Conservation (phyloP, 208 protist species). For the Leishmania major region DNA sequence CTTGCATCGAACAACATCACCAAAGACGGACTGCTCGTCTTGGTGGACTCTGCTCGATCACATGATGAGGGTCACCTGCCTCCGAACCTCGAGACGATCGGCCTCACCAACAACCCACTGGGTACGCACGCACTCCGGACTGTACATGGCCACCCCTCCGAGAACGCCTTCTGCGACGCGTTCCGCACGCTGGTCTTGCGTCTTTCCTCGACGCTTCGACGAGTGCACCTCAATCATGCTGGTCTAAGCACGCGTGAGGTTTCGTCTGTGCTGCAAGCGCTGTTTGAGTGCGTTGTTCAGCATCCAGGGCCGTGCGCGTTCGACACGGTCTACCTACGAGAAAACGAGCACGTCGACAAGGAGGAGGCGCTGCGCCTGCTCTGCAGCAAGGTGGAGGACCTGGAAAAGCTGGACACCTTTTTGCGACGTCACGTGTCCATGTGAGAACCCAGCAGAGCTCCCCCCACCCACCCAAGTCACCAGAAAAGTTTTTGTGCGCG, state of each 20-base stretch:
- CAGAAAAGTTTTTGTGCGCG: background rate
- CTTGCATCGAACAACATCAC: constrained; percentile 32
- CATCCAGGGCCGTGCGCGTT: background rate
- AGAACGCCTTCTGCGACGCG: background rate
- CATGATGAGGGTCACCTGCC: background rate
- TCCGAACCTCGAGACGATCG: constrained; percentile 24
- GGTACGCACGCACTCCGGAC: background rate
- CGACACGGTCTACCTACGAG: constrained; percentile 25
- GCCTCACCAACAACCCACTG: constrained; percentile 50
- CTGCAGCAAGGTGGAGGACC: background rate
- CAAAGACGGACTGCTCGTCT: constrained; percentile 1
- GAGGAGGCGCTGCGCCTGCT: constrained; percentile 2
- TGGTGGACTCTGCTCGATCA: background rate
- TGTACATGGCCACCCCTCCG: background rate
- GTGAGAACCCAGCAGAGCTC: background rate
- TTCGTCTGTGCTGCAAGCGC: constrained; percentile 8
- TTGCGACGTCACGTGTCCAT: constrained; percentile 12
- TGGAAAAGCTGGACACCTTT: background rate
- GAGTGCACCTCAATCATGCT: constrained; percentile 49
- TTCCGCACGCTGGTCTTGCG: constrained; percentile 13
- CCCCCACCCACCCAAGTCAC: background rate
- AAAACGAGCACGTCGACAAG: constrained; percentile 11
- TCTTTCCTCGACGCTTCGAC: constrained; percentile 19
- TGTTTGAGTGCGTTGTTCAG: constrained; percentile 11
- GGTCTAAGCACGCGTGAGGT: constrained; percentile 22